phyloP scores from a whole-genome alignment of 2,329 filamentous ascomycete genomes.

The Daldinia eschscholtzii region DNA sequence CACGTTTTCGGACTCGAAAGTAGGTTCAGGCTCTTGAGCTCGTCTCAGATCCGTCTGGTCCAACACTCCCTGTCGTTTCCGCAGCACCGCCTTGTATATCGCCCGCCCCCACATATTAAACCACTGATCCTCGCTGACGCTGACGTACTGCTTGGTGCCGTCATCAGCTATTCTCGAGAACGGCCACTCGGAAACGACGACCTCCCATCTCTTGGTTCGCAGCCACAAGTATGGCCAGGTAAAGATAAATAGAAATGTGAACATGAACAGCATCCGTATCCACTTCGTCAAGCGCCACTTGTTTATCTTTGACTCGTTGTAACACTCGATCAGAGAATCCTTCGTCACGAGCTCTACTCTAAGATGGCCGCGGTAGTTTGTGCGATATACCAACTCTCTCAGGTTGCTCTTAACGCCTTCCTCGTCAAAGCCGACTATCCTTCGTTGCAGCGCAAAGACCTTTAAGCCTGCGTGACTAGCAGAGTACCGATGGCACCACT shows the following conservation, averaged over 20 bases:
- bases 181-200: constrained; percentile 71
- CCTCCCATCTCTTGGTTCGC: constrained; percentile 75
- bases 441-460: constrained; percentile 64
- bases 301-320: constrained; percentile 73
- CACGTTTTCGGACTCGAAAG: constrained; percentile 56
- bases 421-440: constrained; percentile 72
- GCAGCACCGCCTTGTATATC: constrained; percentile 70
- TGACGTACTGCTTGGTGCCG: constrained; percentile 63
- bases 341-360: constrained; percentile 70
- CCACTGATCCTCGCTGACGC: constrained; percentile 70
- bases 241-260: constrained; percentile 77
- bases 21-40: constrained; percentile 56
- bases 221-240: constrained; percentile 78
- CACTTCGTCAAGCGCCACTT: constrained; percentile 73
- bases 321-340: constrained; percentile 70
- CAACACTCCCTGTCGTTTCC: constrained; percentile 67
- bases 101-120: constrained; percentile 72
- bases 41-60: constrained; percentile 67
- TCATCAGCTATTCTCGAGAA: constrained; percentile 58
- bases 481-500: constrained; percentile 79
- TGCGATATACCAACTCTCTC: constrained; percentile 68
- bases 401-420: constrained; percentile 65
- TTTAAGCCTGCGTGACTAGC: constrained; percentile 69
- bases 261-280: constrained; percentile 73
- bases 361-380: constrained; percentile 75